Evolutionary conservation across 805 yeast species (phyloP).

Genomic region (Saturnispora quitensis): DNA sequence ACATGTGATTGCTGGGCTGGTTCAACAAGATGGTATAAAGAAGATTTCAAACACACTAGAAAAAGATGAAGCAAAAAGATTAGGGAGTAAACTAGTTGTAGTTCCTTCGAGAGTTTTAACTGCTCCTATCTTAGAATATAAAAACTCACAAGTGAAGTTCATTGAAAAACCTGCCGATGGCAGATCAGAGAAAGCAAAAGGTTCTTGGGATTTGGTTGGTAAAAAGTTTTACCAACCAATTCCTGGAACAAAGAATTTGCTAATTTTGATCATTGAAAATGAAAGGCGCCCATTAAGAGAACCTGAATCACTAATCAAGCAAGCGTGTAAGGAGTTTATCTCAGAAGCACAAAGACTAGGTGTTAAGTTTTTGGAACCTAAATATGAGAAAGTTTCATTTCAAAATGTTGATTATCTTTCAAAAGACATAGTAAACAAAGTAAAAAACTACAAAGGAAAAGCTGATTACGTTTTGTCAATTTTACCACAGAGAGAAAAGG

Average conservation of each 20-base stretch:
- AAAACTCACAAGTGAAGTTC: constrained; percentile 14
- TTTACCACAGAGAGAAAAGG: constrained; percentile 18
- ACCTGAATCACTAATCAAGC: constrained; percentile 10
- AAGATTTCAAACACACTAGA: constrained; percentile 11
- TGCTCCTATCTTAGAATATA: constrained; percentile 17
- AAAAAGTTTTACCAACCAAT: constrained; percentile 16
- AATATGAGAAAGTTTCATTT: constrained; percentile 7
- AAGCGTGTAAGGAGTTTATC: constrained; percentile 15
- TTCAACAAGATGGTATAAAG: constrained; percentile 21
- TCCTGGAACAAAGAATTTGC: constrained; percentile 11
- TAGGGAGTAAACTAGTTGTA: constrained; percentile 18
- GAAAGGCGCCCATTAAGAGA: constrained; percentile 13
- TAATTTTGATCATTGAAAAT: constrained; percentile 14
- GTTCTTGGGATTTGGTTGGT: constrained; percentile 19
- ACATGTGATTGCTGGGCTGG: constrained; percentile 21
- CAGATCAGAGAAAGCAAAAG: constrained; percentile 17
- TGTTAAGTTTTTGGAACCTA: constrained; percentile 12
- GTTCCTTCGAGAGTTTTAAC: constrained; percentile 24
- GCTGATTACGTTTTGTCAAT: constrained; percentile 20
- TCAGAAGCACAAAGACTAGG: constrained; percentile 16
- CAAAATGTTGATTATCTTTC: constrained; percentile 11
- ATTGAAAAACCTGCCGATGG: constrained; percentile 17
- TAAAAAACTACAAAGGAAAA: constrained; percentile 13
- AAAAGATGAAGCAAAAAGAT: constrained; percentile 12
- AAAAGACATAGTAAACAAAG: constrained; percentile 10